phyloP scores from a whole-genome alignment of 2,329 filamentous ascomycete species.

The Apiospora marii region DNA sequence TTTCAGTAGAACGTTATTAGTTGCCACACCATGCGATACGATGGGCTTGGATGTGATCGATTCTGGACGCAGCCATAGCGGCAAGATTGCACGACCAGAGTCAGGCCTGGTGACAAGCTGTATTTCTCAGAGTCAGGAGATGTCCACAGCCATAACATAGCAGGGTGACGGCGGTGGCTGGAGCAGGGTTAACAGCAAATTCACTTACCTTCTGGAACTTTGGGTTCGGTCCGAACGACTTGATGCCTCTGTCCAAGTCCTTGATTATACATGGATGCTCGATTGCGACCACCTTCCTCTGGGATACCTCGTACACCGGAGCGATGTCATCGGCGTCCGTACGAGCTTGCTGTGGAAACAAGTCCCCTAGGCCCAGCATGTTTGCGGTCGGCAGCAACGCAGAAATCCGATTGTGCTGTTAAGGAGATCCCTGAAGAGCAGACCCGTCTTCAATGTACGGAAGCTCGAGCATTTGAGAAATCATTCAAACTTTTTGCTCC shows the following conservation, averaged over 20 bases:
- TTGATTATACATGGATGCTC: constrained; percentile 54
- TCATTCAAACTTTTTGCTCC: neutral
- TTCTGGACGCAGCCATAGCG: constrained; percentile 80
- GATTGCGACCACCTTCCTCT: constrained; percentile 45
- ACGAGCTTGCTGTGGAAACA: constrained; percentile 24
- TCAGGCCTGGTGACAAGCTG: constrained; percentile 14
- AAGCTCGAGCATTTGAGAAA: neutral
- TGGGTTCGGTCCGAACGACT: constrained; percentile 49
- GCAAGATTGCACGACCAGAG: constrained; percentile 55
- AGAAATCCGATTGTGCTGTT: neutral
- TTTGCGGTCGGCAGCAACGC: neutral
- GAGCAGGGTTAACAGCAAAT: neutral
- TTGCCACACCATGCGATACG: constrained; percentile 75
- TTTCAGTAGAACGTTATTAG: constrained; percentile 86
- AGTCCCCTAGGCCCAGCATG: constrained; percentile 29
- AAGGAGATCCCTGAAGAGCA: neutral
- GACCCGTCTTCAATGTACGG: neutral
- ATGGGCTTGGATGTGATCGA: constrained; percentile 82
- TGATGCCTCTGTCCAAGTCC: constrained; percentile 51
- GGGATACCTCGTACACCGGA: constrained; percentile 26
- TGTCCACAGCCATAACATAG: neutral
- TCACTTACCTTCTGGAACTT: constrained; percentile 47
- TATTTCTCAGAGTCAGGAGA: neutral
- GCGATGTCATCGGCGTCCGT: constrained; percentile 27
- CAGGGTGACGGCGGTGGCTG: neutral